Conservation (phyloP, 225 moss, liverwort and hornwort species). For the Neckera pumila region DNA sequence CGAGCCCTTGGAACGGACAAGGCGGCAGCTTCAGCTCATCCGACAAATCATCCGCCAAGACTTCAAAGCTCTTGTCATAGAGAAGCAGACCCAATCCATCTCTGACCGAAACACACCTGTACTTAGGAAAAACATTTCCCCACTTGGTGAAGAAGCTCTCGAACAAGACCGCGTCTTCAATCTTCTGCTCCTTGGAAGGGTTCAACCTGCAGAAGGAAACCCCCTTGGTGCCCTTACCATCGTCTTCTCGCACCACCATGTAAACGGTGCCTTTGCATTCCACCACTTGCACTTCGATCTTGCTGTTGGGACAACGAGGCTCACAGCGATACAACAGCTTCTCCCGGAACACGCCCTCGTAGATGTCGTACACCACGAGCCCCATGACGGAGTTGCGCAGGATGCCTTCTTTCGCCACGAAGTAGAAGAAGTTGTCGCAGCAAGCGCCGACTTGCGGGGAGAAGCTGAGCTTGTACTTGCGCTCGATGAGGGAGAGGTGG, state of each 20-base stretch:
- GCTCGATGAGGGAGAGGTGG: conserved; percentile 14
- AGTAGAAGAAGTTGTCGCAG: conserved; percentile 56
- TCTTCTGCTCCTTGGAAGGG: conserved; percentile 35
- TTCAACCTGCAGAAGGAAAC: conserved; percentile 39
- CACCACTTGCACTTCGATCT: conserved; percentile 38
- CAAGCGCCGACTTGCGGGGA: conserved; percentile 33
- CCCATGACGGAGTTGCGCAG: conserved; percentile 29
- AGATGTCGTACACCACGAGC: conserved; percentile 38
- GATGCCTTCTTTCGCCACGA: conserved; percentile 37
- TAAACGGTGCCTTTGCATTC: conserved; percentile 43
- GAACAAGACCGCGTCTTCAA: conserved; percentile 37
- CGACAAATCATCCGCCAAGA: conserved; percentile 32
- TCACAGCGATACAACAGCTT: conserved; percentile 43
- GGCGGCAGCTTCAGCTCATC: conserved; percentile 35
- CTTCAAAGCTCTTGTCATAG: conserved; percentile 23
- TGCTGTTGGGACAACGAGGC: conserved; percentile 35
- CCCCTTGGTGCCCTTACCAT: conserved; percentile 28
- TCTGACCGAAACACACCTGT: conserved; percentile 23
- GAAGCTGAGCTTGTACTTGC: conserved; percentile 35
- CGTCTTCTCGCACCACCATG: conserved; percentile 47
- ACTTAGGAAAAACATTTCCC: conserved; percentile 19
- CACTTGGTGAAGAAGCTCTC: conserved; percentile 45
- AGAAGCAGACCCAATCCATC: conserved; percentile 21
- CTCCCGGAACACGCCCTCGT: conserved; percentile 31
- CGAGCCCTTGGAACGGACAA: conserved; percentile 27